phyloP scores from a whole-genome alignment of 2,329 filamentous ascomycete genomes.

The Cladophialophora psammophila region DNA sequence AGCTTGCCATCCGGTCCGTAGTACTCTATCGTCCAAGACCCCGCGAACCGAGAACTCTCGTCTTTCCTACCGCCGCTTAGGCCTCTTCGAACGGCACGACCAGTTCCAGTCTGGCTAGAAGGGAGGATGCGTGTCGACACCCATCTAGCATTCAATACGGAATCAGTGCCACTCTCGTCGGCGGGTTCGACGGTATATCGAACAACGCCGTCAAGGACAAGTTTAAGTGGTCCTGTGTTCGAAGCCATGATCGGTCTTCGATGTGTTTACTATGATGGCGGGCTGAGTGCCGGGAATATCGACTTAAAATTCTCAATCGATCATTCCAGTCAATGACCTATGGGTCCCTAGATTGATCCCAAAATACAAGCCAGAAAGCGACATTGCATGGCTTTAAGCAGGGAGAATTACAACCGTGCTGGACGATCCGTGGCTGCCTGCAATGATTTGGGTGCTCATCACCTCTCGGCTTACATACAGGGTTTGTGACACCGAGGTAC shows the following conservation, averaged over 20 bases:
- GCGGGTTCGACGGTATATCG: background rate
- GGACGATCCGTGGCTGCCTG: background rate
- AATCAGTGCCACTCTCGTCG: background rate
- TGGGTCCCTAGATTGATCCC: no score
- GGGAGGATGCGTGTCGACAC: background rate
- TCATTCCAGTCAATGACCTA: no score
- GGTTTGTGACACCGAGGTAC: no score
- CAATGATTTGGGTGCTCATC: no score
- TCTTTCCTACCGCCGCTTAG: background rate
- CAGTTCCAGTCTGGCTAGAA: background rate
- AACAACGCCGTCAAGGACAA: background rate
- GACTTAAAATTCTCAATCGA: no score
- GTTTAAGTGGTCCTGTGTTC: background rate
- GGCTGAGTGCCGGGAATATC: no score
- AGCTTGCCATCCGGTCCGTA: background rate
- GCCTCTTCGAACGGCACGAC: background rate
- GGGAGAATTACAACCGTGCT: background rate
- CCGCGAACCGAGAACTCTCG: background rate
- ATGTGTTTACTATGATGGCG: no score
- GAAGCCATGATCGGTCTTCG: background rate
- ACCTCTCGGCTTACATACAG: no score
- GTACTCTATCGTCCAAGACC: background rate
- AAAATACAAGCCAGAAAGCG: no score
- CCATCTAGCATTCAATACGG: background rate
- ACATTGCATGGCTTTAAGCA: background rate